phyloP scores from a whole-genome alignment of 2,329 filamentous ascomycete genomes.

The Fusarium palustre region DNA sequence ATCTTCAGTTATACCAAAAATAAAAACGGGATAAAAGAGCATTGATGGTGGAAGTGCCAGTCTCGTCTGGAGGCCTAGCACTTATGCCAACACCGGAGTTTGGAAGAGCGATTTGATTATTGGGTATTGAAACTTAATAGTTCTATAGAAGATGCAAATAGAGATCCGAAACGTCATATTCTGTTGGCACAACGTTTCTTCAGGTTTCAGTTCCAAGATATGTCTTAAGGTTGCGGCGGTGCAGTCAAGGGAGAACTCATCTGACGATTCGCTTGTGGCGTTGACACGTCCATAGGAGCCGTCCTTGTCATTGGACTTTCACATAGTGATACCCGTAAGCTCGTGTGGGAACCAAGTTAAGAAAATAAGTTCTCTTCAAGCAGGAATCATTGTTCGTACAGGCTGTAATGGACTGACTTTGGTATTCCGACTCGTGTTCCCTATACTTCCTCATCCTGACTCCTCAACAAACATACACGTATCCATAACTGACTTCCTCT shows the following conservation, averaged over 20 bases:
- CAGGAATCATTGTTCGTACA: neutral
- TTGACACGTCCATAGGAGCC: neutral
- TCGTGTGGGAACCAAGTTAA: neutral
- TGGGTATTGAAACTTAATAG: conserved; percentile 3
- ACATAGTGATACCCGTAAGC: neutral
- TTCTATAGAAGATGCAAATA: conserved; percentile 1
- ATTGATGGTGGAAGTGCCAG: neutral
- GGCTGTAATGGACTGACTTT: neutral
- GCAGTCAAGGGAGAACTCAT: no score
- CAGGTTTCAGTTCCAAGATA: neutral
- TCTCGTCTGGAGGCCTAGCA: neutral
- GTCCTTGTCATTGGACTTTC: neutral
- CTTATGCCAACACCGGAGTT: conserved; percentile 4
- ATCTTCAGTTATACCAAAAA: neutral
- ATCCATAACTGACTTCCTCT: neutral
- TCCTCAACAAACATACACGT: neutral
- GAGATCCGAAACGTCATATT: neutral
- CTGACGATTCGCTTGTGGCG: neutral
- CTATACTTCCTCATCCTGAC: neutral
- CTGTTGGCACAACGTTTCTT: neutral
- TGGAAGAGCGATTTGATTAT: conserved; percentile 6
- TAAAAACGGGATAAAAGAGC: neutral
- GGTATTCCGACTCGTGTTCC: neutral
- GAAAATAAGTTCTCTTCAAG: neutral
- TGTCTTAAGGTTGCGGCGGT: neutral